Evolutionary conservation across 495 filamentous ascomycete genomes (phyloP), one percentile per base, ranked within the genome.

Genomic region (Lasiosphaeria ovina): DNA sequence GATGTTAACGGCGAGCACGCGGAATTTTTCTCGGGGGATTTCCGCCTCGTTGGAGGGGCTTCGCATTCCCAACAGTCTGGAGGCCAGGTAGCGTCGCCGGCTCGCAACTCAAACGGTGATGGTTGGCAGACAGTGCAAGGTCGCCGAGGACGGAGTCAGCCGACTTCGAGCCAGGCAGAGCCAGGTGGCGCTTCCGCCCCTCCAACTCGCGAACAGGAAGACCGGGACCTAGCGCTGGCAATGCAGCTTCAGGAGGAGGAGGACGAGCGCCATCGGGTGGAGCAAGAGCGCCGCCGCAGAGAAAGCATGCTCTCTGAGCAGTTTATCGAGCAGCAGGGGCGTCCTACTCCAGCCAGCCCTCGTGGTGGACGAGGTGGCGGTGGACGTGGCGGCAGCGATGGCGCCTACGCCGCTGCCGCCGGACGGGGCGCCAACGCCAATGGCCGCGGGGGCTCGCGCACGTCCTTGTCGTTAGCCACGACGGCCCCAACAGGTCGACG

Each of bases 21-120:
- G 17, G 90, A 92, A 66, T 92, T 96, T 66, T 90, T 90, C 59
- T 87, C 91, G 10, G 94, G 94, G 10, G 94, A 97, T 70, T 97
- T 97, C 76, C 85, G 91, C 31, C 78, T 87, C 5, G 91, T 98
- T 16, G 87, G 92, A 24, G 83, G 82, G 10, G 72, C 73, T 44
- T 63, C 66, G 33, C 63, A 74, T 16, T 64, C 69, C 54, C 71
- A 65, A 11, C 14, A 24, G 7, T 38, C 58, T 14, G 59, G 32
- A 14, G 61, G 55, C 16, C 56, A 47, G 34, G 51, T 36, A 35
- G 44, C 47, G 35, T 52, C 47, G 3, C 50, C 14, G 3, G 11
- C 33, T 24, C 35, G 48, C 49, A 51, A 24, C 32, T 59, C 35
- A 61, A 70, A 44, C 70, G 64, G 17, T 10, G 65, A 64, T 17